phyloP scores from a whole-genome alignment of 2,329 filamentous ascomycete genomes.

The Macrophomina phaseolina region DNA sequence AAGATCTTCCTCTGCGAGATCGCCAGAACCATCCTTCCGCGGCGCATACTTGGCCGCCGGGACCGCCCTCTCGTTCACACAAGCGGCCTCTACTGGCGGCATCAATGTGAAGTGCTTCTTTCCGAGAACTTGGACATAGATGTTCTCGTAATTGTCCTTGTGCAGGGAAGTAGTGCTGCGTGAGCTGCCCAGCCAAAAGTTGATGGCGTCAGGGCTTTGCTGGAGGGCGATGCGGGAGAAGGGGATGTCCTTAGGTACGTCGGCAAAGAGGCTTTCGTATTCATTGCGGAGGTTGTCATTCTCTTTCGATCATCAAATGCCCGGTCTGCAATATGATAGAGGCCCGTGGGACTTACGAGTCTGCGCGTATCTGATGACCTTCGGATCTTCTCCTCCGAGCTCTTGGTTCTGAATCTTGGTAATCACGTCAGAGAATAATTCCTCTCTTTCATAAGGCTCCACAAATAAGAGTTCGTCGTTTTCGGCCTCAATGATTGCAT shows the following conservation, averaged over 20 bases:
- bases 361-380: constrained; percentile 66
- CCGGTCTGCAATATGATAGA: neutral
- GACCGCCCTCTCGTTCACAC: constrained; percentile 69
- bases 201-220: constrained; percentile 73
- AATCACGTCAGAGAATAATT: constrained; percentile 68
- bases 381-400: neutral
- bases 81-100: constrained; percentile 72
- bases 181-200: constrained; percentile 80
- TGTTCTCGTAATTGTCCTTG: constrained; percentile 84
- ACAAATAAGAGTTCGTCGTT: constrained; percentile 61
- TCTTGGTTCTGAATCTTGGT: constrained; percentile 66
- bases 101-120: constrained; percentile 76
- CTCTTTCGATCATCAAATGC: constrained; percentile 48
- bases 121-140: constrained; percentile 78
- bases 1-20: constrained; percentile 9
- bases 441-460: constrained; percentile 72
- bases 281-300: constrained; percentile 82
- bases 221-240: constrained; percentile 76
- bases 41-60: constrained; percentile 63
- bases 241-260: constrained; percentile 69
- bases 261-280: constrained; percentile 66
- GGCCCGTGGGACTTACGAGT: constrained; percentile 60
- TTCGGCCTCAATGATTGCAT: constrained; percentile 68
- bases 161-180: constrained; percentile 74
- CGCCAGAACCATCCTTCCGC: constrained; percentile 7